A percentile compares a stretch with the other conserved stretches of the same genome.
Evolutionary conservation across 1,139 yeast genomes (phyloP).

Genomic region (Suhomyces bokatorum): DNA sequence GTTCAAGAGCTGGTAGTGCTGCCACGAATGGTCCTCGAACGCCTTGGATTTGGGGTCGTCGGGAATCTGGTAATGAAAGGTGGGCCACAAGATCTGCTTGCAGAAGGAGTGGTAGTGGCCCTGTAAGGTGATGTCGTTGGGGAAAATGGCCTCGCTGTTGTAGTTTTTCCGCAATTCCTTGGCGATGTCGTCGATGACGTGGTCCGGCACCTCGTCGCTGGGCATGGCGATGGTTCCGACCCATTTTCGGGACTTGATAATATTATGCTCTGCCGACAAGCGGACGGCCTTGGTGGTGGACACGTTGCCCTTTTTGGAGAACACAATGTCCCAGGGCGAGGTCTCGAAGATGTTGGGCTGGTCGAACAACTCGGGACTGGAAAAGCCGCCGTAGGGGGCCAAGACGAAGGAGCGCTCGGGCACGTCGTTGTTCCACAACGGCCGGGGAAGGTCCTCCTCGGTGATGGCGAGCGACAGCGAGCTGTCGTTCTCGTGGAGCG

Average conservation of each 20-base stretch:
- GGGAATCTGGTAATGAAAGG: constrained; percentile 93
- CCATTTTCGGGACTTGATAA: constrained; percentile 61
- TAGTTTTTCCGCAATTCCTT: constrained; percentile 45
- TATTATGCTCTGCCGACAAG: constrained; percentile 52
- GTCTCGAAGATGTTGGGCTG: constrained; percentile 61
- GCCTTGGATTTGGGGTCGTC: constrained; percentile 94
- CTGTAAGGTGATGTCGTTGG: constrained; percentile 75
- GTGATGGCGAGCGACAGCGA: constrained; percentile 34
- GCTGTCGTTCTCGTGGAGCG: constrained; percentile 31
- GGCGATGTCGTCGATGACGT: constrained; percentile 53
- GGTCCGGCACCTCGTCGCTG: constrained; percentile 70
- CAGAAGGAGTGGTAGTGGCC: constrained; percentile 91
- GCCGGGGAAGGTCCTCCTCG: constrained; percentile 22
- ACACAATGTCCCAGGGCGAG: constrained; percentile 75
- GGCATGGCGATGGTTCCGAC: constrained; percentile 92
- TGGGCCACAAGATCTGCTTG: constrained; percentile 95
- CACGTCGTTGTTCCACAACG: constrained; percentile 21
- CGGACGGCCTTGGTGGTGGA: constrained; percentile 85
- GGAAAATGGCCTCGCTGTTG: constrained; percentile 65
- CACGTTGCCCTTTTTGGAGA: constrained; percentile 79
- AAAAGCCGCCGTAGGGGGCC: constrained; percentile 79
- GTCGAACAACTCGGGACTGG: constrained; percentile 49
- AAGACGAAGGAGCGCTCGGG: constrained; percentile 35
- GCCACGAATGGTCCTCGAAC: constrained; percentile 95
- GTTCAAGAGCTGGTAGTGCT: constrained; percentile 72